These are phyloP conservation scores for Ceratobasidium theobromae DNA, from an alignment of 1,284 basidiomycete species.

Conservation along the genomic window DNA sequence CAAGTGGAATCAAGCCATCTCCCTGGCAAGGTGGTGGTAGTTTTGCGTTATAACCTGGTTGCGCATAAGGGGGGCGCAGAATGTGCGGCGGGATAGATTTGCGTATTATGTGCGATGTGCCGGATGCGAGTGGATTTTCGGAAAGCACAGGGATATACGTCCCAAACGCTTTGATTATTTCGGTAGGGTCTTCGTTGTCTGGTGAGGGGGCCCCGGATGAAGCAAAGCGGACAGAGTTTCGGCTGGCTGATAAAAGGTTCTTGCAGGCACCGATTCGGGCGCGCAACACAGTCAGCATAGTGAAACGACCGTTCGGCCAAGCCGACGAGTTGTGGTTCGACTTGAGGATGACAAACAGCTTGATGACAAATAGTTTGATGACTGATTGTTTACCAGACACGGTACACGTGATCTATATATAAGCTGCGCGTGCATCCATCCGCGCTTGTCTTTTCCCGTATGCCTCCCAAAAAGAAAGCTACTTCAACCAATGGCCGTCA, in stretches of 20 bases:
- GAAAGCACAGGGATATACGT: slow-evolving; percentile 34
- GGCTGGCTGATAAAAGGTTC: neutral
- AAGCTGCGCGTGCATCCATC: neutral
- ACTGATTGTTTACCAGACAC: slow-evolving; percentile 29
- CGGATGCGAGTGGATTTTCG: slow-evolving; percentile 40
- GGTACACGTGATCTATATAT: slow-evolving; percentile 14
- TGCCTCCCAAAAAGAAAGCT: slow-evolving; percentile 24
- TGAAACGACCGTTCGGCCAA: too few relatives aligned
- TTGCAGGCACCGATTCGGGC: neutral
- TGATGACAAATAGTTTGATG: too few relatives aligned
- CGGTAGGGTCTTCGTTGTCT: neutral
- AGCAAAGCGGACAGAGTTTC: neutral
- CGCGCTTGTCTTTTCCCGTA: neutral
- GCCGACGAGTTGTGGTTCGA: neutral
- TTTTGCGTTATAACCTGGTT: slow-evolving; percentile 42
- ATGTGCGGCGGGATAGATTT: slow-evolving; percentile 63
- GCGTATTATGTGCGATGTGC: slow-evolving; percentile 60
- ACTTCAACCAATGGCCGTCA: neutral
- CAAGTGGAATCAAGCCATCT: slow-evolving; percentile 55
- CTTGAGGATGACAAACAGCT: too few relatives aligned
- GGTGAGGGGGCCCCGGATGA: neutral
- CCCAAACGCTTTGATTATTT: slow-evolving; percentile 28
- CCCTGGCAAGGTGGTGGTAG: slow-evolving; percentile 38
- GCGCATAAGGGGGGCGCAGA: slow-evolving; percentile 60
- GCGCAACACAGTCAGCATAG: too few relatives aligned